These are phyloP conservation scores for Kwoniella sp. DNA, from an alignment of 768 basidiomycete genomes.

Conservation along the genomic window DNA sequence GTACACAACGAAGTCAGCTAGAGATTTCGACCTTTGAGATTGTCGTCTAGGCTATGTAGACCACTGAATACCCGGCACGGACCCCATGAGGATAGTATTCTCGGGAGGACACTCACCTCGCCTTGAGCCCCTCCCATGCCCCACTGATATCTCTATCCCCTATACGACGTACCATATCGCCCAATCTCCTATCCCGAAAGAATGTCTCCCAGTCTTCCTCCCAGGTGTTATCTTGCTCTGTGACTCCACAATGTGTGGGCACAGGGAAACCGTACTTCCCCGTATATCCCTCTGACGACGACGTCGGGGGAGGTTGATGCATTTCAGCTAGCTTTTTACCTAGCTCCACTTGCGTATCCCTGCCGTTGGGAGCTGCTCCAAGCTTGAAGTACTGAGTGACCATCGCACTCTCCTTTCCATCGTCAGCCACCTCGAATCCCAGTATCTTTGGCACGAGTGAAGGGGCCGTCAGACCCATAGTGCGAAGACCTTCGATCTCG, in stretches of 20 bases:
- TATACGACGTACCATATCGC: conserved; percentile 44
- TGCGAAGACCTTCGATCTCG: conserved; percentile 24
- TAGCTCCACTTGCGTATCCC: conserved; percentile 31
- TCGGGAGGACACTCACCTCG: conserved; percentile 39
- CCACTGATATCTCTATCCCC: conserved; percentile 32
- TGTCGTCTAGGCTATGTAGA: not conserved
- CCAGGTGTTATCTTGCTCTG: conserved; percentile 53
- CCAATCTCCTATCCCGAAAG: conserved; percentile 46
- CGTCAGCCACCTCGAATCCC: conserved; percentile 27
- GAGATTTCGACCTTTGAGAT: too few species aligned
- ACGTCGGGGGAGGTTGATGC: conserved; percentile 29
- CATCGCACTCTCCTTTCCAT: conserved; percentile 33
- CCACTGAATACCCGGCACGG: not conserved
- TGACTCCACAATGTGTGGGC: conserved; percentile 51
- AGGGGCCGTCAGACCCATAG: conserved; percentile 20
- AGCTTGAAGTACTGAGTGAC: conserved; percentile 46
- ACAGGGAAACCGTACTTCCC: conserved; percentile 43
- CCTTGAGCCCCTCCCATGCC: conserved; percentile 38
- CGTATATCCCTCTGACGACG: conserved; percentile 14
- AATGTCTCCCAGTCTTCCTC: conserved; percentile 47
- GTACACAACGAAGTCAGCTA: not conserved
- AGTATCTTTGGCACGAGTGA: conserved; percentile 29
- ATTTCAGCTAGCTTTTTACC: conserved; percentile 42
- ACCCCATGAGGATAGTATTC: too few species aligned
- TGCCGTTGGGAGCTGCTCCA: not conserved